These are phyloP conservation scores for Fusarium sp. DNA, from an alignment of 2,329 filamentous ascomycete genomes.

Conservation along the genomic window DNA sequence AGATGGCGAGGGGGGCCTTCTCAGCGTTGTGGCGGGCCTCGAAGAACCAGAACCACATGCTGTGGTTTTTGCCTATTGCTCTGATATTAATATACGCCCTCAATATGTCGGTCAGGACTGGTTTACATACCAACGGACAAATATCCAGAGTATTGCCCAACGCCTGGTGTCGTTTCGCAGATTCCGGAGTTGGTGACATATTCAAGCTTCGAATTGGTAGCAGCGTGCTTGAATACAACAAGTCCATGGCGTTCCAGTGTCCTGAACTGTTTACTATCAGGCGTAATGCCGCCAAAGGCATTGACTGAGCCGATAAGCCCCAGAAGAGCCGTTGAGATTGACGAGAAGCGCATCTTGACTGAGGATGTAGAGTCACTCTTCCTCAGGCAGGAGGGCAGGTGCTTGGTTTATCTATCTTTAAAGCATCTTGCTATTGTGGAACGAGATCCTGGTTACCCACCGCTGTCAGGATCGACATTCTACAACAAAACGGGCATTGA, in stretches of 20 bases:
- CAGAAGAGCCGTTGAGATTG: conserved; percentile 32
- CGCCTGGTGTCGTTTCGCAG: conserved; percentile 70
- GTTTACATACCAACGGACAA: conserved; percentile 65
- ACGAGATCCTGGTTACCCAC: conserved; percentile 36
- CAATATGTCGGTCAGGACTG: neutral
- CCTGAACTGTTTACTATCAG: conserved; percentile 39
- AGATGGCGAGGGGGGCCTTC: conserved; percentile 66
- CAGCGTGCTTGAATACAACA: conserved; percentile 37
- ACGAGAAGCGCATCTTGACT: conserved; percentile 40
- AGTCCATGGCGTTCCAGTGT: conserved; percentile 25
- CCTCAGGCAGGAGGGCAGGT: neutral
- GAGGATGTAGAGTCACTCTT: neutral
- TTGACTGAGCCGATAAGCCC: conserved; percentile 31
- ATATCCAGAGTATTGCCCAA: conserved; percentile 75
- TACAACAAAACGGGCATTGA: conserved; percentile 25
- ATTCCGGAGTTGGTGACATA: conserved; percentile 55
- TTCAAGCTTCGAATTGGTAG: conserved; percentile 42
- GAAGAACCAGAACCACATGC: conserved; percentile 64
- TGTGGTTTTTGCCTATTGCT: conserved; percentile 42
- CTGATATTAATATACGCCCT: conserved; percentile 42
- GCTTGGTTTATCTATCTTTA: conserved; percentile 6
- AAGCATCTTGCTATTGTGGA: conserved; percentile 24
- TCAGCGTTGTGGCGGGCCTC: conserved; percentile 58
- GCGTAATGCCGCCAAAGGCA: conserved; percentile 37
- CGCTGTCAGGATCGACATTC: conserved; percentile 16